Evolutionary conservation across 2,329 filamentous ascomycete genomes (phyloP).

Genomic region (Chrysosporium keratinophilum): DNA sequence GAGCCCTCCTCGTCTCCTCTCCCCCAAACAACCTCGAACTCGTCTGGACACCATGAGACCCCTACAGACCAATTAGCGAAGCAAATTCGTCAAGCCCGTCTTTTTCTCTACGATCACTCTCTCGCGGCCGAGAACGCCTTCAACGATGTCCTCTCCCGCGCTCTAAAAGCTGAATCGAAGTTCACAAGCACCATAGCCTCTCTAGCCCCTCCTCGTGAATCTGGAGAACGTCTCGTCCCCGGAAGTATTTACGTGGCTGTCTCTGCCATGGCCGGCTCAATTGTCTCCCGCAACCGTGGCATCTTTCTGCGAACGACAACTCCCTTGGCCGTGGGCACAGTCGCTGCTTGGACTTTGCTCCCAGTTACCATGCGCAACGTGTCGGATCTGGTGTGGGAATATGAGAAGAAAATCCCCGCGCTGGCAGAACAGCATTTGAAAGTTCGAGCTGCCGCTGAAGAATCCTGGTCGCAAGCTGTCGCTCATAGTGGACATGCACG

Average conservation of each 20-base stretch:
- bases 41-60: conserved; percentile 26
- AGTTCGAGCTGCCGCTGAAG: conserved; percentile 57
- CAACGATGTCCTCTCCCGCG: conserved; percentile 69
- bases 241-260: conserved; percentile 87
- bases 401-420: conserved; percentile 78
- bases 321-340: conserved; percentile 69
- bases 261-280: conserved; percentile 87
- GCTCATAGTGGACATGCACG: conserved; percentile 62
- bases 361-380: conserved; percentile 88
- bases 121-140: conserved; percentile 67
- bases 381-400: conserved; percentile 75
- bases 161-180: conserved; percentile 74
- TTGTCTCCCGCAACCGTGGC: conserved; percentile 78
- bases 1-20: neutral
- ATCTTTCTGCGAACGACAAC: conserved; percentile 66
- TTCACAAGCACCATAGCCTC: conserved; percentile 84
- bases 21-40: neutral
- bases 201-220: conserved; percentile 74
- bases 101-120: conserved; percentile 69
- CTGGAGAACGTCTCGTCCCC: conserved; percentile 79
- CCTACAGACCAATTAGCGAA: conserved; percentile 81
- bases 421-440: conserved; percentile 71
- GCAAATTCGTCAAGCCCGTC: conserved; percentile 67
- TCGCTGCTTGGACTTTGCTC: conserved; percentile 72
- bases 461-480: conserved; percentile 62